Conservation (phyloP, 2,329 filamentous ascomycete genomes). For the Septoria linicola region DNA sequence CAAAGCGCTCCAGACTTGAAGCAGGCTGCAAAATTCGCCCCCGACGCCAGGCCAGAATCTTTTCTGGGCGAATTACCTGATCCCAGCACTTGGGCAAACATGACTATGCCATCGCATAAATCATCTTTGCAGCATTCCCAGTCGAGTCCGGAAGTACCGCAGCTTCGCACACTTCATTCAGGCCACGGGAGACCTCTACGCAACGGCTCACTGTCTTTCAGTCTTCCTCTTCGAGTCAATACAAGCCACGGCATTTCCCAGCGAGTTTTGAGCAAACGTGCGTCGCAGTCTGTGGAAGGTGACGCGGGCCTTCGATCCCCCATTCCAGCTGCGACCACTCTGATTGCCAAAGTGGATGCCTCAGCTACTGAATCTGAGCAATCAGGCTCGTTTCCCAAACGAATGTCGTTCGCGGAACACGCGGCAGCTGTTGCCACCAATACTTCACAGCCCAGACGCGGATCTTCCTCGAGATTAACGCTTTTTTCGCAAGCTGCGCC, state of each 20-base stretch:
- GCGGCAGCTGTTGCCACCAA: constrained; percentile 11
- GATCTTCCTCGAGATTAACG: constrained; percentile 21
- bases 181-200: constrained; percentile 16
- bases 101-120: constrained; percentile 10
- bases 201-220: constrained; percentile 29
- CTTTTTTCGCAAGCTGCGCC: constrained; percentile 23
- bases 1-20: constrained; percentile 23
- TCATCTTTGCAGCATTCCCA: neutral
- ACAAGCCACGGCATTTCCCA: constrained; percentile 32
- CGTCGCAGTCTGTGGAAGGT: constrained; percentile 16
- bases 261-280: constrained; percentile 4
- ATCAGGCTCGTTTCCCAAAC: neutral
- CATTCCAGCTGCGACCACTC: constrained; percentile 27
- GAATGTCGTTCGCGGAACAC: constrained; percentile 4
- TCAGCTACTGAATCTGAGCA: constrained; percentile 7
- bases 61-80: constrained; percentile 32
- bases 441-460: neutral
- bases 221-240: constrained; percentile 38
- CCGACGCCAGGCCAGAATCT: constrained; percentile 29
- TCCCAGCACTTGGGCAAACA: constrained; percentile 23
- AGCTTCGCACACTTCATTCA: constrained; percentile 3
- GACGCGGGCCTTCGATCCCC: constrained; percentile 23
- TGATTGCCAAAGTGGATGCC: constrained; percentile 29
- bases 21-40: constrained; percentile 7
- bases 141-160: neutral